These are phyloP conservation scores for Verticillium tricorpus DNA, from an alignment of 2,329 filamentous ascomycete species.

Conservation along the genomic window DNA sequence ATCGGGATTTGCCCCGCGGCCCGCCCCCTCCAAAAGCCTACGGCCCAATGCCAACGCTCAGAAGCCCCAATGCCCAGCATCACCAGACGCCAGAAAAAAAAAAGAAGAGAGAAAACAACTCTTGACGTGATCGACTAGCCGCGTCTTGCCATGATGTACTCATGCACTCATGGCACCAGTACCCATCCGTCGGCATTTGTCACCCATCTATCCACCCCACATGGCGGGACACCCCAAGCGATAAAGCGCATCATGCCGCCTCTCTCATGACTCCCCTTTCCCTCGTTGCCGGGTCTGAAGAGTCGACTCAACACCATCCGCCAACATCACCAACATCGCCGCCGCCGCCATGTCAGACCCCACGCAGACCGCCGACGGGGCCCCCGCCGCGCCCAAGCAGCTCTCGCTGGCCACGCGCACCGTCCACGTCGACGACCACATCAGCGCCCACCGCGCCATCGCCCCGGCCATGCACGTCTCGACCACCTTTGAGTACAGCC, in stretches of 20 bases:
- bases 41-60: no score
- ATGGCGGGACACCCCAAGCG: not conserved
- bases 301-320: not conserved
- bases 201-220: not conserved
- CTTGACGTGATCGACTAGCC: not conserved
- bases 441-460: conserved; percentile 72
- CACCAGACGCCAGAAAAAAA: not conserved
- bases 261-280: not conserved
- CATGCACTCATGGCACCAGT: conserved; percentile 11
- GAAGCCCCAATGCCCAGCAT: not conserved
- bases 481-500: conserved; percentile 81
- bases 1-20: not conserved
- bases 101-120: not conserved
- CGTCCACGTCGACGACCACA: conserved; percentile 77
- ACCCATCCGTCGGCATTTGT: conserved; percentile 4
- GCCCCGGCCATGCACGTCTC: conserved; percentile 87
- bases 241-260: not conserved
- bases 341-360: not conserved
- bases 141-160: conserved; percentile 6
- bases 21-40: not conserved
- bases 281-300: not conserved
- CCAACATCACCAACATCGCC: not conserved
- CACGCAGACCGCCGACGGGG: not conserved
- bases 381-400: conserved; percentile 18
- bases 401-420: conserved; percentile 63